Evolutionary conservation across 495 filamentous ascomycete species (phyloP).

Genomic region (Neurospora hispaniola): DNA sequence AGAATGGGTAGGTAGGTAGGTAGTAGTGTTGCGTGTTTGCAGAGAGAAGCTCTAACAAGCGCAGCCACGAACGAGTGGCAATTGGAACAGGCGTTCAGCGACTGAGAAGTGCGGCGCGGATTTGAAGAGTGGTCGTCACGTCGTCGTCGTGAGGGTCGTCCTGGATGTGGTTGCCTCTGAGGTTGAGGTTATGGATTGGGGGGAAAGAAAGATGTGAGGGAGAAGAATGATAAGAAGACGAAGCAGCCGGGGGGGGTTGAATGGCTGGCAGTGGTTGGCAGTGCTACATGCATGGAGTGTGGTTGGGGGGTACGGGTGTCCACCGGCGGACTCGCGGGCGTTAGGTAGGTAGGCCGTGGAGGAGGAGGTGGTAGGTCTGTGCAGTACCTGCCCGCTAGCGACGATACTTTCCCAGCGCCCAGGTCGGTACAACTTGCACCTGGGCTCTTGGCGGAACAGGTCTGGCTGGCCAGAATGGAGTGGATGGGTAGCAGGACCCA

Average conservation of each 20-base stretch:
- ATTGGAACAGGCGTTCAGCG: neutral
- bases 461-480: neutral
- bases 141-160: neutral
- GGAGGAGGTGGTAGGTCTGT: neutral
- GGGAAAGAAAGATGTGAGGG: neutral
- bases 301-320: neutral
- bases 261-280: neutral
- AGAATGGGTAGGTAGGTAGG: neutral
- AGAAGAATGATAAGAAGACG: neutral
- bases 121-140: neutral
- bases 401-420: neutral
- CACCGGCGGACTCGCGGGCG: neutral
- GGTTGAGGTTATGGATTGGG: neutral
- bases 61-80: neutral
- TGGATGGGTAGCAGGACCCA: neutral
- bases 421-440: neutral
- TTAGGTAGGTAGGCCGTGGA: neutral
- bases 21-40: neutral
- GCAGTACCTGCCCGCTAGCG: neutral
- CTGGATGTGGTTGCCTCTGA: neutral
- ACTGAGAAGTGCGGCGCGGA: neutral
- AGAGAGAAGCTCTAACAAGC: neutral
- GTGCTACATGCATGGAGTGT: neutral
- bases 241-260: neutral
- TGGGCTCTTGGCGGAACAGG: neutral